A percentile compares a stretch with the other conserved stretches of the same genome.
phyloP scores from a whole-genome alignment of 2,329 filamentous ascomycete species.

The Aspergillus sergii region DNA sequence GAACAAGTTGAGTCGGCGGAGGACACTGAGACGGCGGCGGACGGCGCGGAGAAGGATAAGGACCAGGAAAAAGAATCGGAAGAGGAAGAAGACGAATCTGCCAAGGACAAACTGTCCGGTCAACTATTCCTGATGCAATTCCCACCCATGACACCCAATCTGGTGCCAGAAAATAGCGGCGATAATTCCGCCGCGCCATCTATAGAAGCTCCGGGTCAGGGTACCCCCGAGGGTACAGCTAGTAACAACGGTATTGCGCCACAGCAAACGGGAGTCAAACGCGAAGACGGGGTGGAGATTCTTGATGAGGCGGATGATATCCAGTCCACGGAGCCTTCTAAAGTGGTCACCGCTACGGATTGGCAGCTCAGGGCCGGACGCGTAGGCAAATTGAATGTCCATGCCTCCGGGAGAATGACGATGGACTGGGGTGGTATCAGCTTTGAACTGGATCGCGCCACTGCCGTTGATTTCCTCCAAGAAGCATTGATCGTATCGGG shows the following conservation, averaged over 20 bases:
- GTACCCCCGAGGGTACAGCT: conserved; percentile 4
- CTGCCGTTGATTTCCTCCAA: conserved; percentile 60
- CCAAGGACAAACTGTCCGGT: conserved; percentile 50
- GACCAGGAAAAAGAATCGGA: conserved; percentile 25
- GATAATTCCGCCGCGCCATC: conserved; percentile 12
- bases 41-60: conserved; percentile 19
- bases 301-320: conserved; percentile 23
- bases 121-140: conserved; percentile 67
- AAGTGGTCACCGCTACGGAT: conserved; percentile 44
- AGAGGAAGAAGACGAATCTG: conserved; percentile 30
- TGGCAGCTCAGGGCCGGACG: conserved; percentile 54
- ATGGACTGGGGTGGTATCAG: conserved; percentile 65
- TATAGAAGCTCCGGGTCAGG: conserved; percentile 4
- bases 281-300: conserved; percentile 35
- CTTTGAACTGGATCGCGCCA: conserved; percentile 60
- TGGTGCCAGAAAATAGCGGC: conserved; percentile 41
- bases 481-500: conserved; percentile 55
- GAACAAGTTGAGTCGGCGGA: conserved; percentile 15
- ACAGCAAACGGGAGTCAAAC: conserved; percentile 31
- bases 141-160: conserved; percentile 63
- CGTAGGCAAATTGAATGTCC: conserved; percentile 64
- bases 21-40: conserved; percentile 15
- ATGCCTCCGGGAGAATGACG: conserved; percentile 63
- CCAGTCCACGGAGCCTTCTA: conserved; percentile 22
- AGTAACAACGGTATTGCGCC: conserved; percentile 6